Base-by-base conservation (phyloP, 208 protist genomes). In the Trypanosoma boissoni region DNA sequence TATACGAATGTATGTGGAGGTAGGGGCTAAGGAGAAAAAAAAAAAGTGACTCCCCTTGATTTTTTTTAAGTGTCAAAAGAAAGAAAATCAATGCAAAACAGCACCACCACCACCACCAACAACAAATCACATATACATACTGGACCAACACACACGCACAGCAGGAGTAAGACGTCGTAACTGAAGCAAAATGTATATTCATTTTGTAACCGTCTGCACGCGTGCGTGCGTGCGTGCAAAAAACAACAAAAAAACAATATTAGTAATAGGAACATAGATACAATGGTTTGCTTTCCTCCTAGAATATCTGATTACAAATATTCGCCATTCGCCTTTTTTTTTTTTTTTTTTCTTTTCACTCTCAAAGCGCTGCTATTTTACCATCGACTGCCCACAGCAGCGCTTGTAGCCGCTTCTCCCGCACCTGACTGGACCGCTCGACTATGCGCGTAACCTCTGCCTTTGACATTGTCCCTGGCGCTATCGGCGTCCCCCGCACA, bases 311-410 rank as follows among this genome's bases (percentile, higher is more conserved):
- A 7, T 10, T 14, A 50, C 6, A 50, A 31, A 14, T 50, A n/a
- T 31, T n/a, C 44, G 8, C 8, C 44, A 50, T 14, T 24, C 10
- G 7, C 26, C 44, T 50, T 50, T 50, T 29, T 50, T 14, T 14
- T 50, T 50, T 29, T 50, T 6, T 50, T 29, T 6, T 24, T 50
- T 7, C 14, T 24, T 6, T 29, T 50, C 26, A 12, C 23, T 14
- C 2, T 49, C 62, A 80, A 1, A 83, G 31, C 39, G 68, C 65
- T 6, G 68, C 73, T 12, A 64, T 64, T 32, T 69, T 76, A 16
- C 77, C 78, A 60, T 90, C 79, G 36, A 91, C 81, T 21, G 68
- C 76, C 41, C 80, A 64, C 12, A 91, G 64, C 21, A 91, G 46
- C 8, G 69, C 75, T 23, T 68, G 54, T 4, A 88, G 52, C 14